phyloP scores from a whole-genome alignment of 2,329 filamentous ascomycete genomes.

The Calonectria hongkongensis region DNA sequence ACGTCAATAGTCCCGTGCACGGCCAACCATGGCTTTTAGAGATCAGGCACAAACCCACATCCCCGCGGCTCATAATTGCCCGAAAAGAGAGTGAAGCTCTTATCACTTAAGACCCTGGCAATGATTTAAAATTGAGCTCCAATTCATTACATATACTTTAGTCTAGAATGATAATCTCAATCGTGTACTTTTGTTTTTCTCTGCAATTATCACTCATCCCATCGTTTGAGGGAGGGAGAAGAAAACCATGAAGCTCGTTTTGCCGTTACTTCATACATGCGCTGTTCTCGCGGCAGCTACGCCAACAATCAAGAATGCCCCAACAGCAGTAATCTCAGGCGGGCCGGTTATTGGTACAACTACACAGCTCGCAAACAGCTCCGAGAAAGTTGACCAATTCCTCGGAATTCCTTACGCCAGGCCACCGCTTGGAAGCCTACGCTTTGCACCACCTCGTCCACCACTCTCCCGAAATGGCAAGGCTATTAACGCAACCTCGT shows the following conservation, averaged over 20 bases:
- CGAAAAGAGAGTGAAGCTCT: neutral
- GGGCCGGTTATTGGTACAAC: conserved; percentile 9
- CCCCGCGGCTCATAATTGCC: neutral
- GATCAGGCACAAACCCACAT: conserved; percentile 1
- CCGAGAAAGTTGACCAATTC: neutral
- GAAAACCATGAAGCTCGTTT: neutral
- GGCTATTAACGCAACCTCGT: conserved; percentile 14
- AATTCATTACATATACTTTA: neutral
- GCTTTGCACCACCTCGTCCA: conserved; percentile 9
- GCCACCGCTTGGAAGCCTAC: conserved; percentile 8
- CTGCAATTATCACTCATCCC: too few relatives aligned
- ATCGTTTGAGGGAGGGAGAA: neutral
- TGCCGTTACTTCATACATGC: neutral
- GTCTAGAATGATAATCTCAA: neutral
- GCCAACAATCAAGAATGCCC: neutral
- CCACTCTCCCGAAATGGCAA: conserved; percentile 10
- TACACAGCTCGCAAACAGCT: neutral
- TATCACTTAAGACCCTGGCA: neutral
- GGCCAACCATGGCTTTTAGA: neutral
- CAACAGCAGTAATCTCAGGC: conserved; percentile 6
- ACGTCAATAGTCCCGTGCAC: neutral
- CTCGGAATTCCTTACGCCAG: conserved; percentile 10
- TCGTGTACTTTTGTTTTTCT: neutral
- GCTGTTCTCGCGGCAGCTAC: conserved; percentile 1
- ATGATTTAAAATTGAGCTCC: conserved; percentile 13